These are phyloP conservation scores for Ambrosia trifida DNA, from an alignment of 129 eudicot genomes.

Conservation along the genomic window DNA sequence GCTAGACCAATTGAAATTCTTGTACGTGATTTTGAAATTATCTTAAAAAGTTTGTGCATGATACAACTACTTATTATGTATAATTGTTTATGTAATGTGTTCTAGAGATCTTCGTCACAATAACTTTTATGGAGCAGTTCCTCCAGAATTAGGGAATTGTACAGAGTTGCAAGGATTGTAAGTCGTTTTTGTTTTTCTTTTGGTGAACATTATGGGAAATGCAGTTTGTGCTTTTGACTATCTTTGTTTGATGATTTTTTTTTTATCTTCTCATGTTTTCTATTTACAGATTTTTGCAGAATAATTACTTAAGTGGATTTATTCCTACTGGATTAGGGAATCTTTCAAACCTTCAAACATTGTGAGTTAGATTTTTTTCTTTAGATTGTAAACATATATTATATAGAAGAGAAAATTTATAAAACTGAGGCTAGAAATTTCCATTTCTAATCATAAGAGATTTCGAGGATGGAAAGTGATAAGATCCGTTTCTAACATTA, in stretches of 20 bases:
- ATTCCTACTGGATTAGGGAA: constrained; percentile 82
- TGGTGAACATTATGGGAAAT: constrained; percentile 17
- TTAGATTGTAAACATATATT: constrained; percentile 12
- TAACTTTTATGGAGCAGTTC: constrained; percentile 82
- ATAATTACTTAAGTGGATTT: constrained; percentile 82
- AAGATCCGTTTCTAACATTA: not conserved
- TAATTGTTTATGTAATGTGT: constrained; percentile 26
- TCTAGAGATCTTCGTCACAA: constrained; percentile 88
- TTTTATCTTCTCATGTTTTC: not conserved
- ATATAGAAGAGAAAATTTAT: not conserved
- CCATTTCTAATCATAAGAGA: not conserved
- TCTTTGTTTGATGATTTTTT: constrained; percentile 8
- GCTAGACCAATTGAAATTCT: constrained; percentile 63
- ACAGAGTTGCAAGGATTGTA: constrained; percentile 81
- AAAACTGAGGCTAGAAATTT: constrained; percentile 11
- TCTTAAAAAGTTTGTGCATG: constrained; percentile 11
- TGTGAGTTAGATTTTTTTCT: constrained; percentile 52
- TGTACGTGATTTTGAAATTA: constrained; percentile 26
- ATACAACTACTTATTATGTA: constrained; percentile 34
- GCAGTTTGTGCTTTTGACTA: constrained; percentile 5
- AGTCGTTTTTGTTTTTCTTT: constrained; percentile 38
- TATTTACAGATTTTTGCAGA: constrained; percentile 75
- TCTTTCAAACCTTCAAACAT: constrained; percentile 60
- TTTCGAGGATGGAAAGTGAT: constrained; percentile 7
- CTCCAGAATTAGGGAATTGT: constrained; percentile 91